Percentiles rank a stretch among this genome's conserved stretches.
Evolutionary conservation across 345 rosid species (phyloP).

Genomic region (Salix viminalis): DNA sequence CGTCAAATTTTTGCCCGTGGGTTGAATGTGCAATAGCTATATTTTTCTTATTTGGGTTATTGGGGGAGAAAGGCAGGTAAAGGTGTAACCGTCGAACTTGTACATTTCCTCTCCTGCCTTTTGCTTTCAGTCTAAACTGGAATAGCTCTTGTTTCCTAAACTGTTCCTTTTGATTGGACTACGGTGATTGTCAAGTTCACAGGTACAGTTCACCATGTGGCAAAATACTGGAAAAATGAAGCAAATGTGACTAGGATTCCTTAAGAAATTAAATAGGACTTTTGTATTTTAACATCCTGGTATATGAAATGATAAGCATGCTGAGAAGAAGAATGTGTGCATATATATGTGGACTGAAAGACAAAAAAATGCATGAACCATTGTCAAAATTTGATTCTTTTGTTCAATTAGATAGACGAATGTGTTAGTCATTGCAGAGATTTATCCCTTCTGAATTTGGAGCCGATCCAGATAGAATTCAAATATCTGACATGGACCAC

Average conservation of each 20-base stretch:
- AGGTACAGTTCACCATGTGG: neutral
- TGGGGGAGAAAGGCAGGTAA: too few relatives aligned
- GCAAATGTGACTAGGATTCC: neutral
- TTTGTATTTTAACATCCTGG: neutral
- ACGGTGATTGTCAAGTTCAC: neutral
- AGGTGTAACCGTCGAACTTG: too few relatives aligned
- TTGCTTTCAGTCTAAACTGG: too few relatives aligned
- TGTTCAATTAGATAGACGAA: neutral
- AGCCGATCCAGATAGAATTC: constrained; percentile 60
- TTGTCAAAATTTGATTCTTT: neutral
- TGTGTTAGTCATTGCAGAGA: constrained; percentile 42
- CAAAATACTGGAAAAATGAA: neutral
- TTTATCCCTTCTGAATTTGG: constrained; percentile 89
- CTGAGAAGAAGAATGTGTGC: neutral
- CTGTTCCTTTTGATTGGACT: neutral
- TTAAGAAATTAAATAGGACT: neutral
- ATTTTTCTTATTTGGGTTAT: too few relatives aligned
- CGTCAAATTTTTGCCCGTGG: too few relatives aligned
- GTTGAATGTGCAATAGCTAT: too few relatives aligned
- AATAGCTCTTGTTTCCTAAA: neutral
- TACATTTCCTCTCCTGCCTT: too few relatives aligned
- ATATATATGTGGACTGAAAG: neutral
- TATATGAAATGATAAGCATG: neutral
- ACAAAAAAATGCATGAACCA: neutral
- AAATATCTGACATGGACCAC: constrained; percentile 51